Conservation (phyloP, 768 basidiomycete species). For the Lentinula guzmanii region DNA sequence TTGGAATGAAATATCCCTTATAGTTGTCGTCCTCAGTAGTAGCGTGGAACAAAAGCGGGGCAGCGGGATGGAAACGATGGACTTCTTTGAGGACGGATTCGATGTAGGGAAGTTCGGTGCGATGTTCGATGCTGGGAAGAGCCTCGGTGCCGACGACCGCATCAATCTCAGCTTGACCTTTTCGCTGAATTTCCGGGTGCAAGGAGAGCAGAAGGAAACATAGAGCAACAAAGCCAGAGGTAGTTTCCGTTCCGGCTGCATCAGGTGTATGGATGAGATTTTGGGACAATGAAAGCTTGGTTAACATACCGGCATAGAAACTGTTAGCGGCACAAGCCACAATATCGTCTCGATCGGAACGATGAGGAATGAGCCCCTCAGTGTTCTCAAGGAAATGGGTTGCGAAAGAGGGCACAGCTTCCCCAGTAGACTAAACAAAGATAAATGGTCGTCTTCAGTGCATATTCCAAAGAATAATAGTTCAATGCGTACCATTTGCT, state of each 20-base stretch:
- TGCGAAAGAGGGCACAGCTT: constrained; percentile 8
- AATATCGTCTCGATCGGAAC: not conserved
- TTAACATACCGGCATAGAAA: not conserved
- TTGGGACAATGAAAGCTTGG: not conserved
- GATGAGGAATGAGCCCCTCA: not conserved
- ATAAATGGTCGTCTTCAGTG: not conserved
- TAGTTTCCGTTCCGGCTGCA: constrained; percentile 20
- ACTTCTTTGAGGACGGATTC: constrained; percentile 12
- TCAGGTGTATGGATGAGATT: not conserved
- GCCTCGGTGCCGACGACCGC: constrained; percentile 12
- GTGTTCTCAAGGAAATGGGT: constrained; percentile 6
- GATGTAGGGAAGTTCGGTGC: constrained; percentile 12
- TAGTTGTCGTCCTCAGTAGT: constrained; percentile 24
- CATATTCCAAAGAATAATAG: not conserved
- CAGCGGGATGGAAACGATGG: constrained; percentile 1
- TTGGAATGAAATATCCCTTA: constrained; percentile 30
- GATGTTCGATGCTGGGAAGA: constrained; percentile 13
- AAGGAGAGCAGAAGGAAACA: constrained; percentile 8
- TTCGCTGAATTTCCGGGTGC: constrained; percentile 12
- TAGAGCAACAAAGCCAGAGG: constrained; percentile 2
- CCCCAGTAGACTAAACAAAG: constrained; percentile 9
- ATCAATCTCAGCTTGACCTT: constrained; percentile 15
- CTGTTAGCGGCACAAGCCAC: not conserved
- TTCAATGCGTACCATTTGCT: constrained; percentile 25
- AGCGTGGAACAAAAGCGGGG: constrained; percentile 9